phyloP scores from a whole-genome alignment of 805 yeast species.

The Metschnikowia dekortorum region DNA sequence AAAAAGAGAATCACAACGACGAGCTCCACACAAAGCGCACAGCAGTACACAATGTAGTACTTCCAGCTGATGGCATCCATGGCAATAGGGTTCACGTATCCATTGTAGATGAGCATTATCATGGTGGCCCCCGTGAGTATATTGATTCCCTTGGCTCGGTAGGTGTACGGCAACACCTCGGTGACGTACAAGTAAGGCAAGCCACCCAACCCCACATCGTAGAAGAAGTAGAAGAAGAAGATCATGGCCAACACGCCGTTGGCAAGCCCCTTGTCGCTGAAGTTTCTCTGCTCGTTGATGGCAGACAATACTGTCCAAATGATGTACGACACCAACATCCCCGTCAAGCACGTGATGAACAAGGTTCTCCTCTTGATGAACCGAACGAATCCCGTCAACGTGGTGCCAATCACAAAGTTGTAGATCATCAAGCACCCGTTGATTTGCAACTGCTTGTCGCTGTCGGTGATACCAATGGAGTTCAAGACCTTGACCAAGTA shows the following conservation, averaged over 20 bases:
- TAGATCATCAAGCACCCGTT: slow-evolving; percentile 40
- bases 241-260: slow-evolving; percentile 50
- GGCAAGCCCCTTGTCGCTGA: slow-evolving; percentile 36
- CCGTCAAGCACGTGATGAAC: slow-evolving; percentile 30
- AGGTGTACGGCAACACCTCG: slow-evolving; percentile 36
- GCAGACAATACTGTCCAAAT: slow-evolving; percentile 46
- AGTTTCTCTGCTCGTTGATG: slow-evolving; percentile 37
- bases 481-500: slow-evolving; percentile 46
- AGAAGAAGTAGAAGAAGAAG: slow-evolving; percentile 41
- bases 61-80: slow-evolving; percentile 41
- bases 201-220: slow-evolving; percentile 42
- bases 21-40: slow-evolving; percentile 26
- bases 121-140: slow-evolving; percentile 22
- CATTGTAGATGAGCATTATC: slow-evolving; percentile 20
- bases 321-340: slow-evolving; percentile 35
- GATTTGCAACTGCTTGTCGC: slow-evolving; percentile 37
- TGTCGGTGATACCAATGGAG: slow-evolving; percentile 50
- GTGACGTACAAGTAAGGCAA: slow-evolving; percentile 44
- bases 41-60: slow-evolving; percentile 40
- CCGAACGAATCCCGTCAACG: slow-evolving; percentile 18
- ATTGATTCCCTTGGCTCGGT: slow-evolving; percentile 41
- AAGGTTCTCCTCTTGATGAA: slow-evolving; percentile 33
- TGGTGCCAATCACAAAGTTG: slow-evolving; percentile 30
- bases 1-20: slow-evolving; percentile 28
- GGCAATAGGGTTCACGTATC: slow-evolving; percentile 29